Base-by-base conservation (phyloP, 257 asterid species). In the Coffea canephora region DNA sequence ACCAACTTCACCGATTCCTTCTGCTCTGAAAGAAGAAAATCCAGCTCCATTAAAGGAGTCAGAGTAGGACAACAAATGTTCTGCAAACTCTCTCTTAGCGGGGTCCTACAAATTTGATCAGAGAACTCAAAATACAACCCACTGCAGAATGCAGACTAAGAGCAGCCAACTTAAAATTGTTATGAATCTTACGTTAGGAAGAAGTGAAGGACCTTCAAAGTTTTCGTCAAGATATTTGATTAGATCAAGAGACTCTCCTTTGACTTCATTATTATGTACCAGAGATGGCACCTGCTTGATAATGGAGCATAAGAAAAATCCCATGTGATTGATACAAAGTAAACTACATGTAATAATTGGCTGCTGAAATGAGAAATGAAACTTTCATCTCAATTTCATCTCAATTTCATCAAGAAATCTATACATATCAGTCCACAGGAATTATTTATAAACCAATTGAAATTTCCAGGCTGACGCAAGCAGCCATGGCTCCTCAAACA, bases 201-300 rank as follows among this genome's bases (percentile, higher is more conserved):
- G 87, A 80, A 93, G 98, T 34, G 91, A 84, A 70, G 96, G 98
- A 57, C 99, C 99, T 87, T 91, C 92, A 65, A 95, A 95, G 87
- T 86, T 91, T 50, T 78, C 84, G 59, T 93, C 89, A 18, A 95
- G 83, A 76, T 90, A 95, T 71, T 84, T 88, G 74, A 93, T 91
- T 89, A 93, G 91, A 83, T 91, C 97, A n/a, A 95, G 92, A 81
- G 97, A 91, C 86, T 95, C 98, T 81, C 98, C 97, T 82, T 73
- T 95, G 78, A 95, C 90, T 83, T 90, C 91, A 62, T 90, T 90
- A 80, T 90, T 86, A 88, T 93, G 94, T 82, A 93, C 99, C 59
- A 95, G 81, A 8, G 97, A 62, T 8, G 98, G 98, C 45, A 95
- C 99, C 98, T 95, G 76, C 54, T 77, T 41, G 6, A 54, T 69